Conservation (phyloP, 2,329 filamentous ascomycete genomes). For the Onygenales sp. region DNA sequence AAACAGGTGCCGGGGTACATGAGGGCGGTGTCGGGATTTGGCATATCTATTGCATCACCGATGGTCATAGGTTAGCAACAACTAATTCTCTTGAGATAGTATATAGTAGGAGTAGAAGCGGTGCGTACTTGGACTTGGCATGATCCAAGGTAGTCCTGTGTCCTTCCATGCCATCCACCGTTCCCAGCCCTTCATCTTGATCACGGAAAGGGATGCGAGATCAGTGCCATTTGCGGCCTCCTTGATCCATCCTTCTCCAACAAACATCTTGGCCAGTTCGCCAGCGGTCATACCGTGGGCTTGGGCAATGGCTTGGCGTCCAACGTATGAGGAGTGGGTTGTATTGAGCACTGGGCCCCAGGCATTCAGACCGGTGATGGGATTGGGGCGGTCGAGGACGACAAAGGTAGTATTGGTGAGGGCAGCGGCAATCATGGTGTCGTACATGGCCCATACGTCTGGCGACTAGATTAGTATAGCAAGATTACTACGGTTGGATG, state of each 20-base stretch:
- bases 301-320: constrained; percentile 1
- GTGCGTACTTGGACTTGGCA: constrained; percentile 1
- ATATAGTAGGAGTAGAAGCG: not conserved
- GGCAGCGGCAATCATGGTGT: constrained; percentile 2
- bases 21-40: not conserved
- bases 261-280: constrained; percentile 4
- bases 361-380: not conserved
- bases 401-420: not conserved
- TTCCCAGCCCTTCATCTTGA: constrained; percentile 3
- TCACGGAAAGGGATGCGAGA: not conserved
- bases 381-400: constrained; percentile 3
- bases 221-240: constrained; percentile 2
- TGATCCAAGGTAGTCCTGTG: constrained; percentile 1
- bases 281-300: constrained; percentile 3
- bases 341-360: not conserved
- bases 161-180: constrained; percentile 2
- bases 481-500: too few relatives aligned
- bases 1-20: not conserved
- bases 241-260: constrained; percentile 2
- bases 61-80: too few relatives aligned
- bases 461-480: not conserved
- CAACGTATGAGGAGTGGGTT: not conserved
- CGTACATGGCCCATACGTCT: constrained; percentile 3
- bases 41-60: not conserved
- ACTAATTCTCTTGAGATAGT: not conserved